Percentiles rank a stretch among this genome's conserved stretches.
These are phyloP conservation scores for Plasmopara halstedii DNA, from an alignment of 352 stramenopile species.

Conservation along the genomic window DNA sequence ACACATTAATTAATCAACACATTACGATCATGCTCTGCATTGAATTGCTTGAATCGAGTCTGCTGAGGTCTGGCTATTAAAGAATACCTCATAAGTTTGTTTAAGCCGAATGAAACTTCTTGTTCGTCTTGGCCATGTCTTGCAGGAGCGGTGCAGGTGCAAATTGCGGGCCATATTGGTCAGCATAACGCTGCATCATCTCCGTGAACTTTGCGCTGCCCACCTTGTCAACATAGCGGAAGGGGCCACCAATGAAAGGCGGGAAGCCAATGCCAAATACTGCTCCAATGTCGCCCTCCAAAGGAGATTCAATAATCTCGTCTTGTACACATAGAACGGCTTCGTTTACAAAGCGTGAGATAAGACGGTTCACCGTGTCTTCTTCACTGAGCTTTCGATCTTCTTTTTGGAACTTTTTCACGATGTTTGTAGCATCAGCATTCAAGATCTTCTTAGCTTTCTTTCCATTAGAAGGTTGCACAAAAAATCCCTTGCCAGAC, in stretches of 20 bases:
- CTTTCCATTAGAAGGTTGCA: conserved; percentile 89
- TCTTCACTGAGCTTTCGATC: conserved; percentile 76
- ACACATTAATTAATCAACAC: too few relatives aligned
- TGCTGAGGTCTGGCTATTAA: too few relatives aligned
- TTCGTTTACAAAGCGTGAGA: conserved; percentile 97
- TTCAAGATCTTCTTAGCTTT: conserved; percentile 87
- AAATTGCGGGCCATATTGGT: conserved; percentile 95
- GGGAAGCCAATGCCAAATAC: conserved; percentile 98
- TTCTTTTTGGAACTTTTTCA: conserved; percentile 75
- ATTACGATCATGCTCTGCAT: too few relatives aligned
- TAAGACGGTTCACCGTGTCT: conserved; percentile 89
- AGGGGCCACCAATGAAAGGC: conserved; percentile 95
- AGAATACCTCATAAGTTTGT: too few relatives aligned
- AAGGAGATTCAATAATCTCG: conserved; percentile 95
- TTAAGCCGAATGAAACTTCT: conserved; percentile 94
- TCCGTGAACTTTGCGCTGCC: conserved; percentile 92
- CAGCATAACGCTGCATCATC: conserved; percentile 94
- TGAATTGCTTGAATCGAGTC: too few relatives aligned
- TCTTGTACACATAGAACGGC: conserved; percentile 95
- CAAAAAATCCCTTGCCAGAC: conserved; percentile 96
- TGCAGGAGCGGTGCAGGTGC: conserved; percentile 92
- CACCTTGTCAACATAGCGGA: conserved; percentile 93
- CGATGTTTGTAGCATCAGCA: conserved; percentile 71
- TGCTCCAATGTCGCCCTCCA: conserved; percentile 96
- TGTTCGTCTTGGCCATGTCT: conserved; percentile 95